Percentiles rank a stretch among this genome's conserved stretches.
These are phyloP conservation scores for Lactarius trivialis DNA, from an alignment of 768 basidiomycete species.

Conservation along the genomic window DNA sequence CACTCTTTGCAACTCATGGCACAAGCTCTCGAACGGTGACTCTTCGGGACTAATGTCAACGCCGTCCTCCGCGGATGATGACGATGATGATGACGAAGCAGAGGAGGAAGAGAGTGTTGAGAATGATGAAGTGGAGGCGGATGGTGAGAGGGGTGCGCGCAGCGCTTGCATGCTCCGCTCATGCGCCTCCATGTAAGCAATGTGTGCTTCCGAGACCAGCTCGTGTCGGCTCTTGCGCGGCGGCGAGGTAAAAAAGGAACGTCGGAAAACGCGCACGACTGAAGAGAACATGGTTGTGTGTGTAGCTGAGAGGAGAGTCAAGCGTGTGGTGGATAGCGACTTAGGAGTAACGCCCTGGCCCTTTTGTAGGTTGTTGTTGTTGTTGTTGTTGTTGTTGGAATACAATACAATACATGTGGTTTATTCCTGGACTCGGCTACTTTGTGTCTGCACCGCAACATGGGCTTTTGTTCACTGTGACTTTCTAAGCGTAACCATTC, in stretches of 20 bases:
- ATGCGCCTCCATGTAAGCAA: conserved; percentile 5
- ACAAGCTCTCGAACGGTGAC: conserved; percentile 11
- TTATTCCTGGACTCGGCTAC: neutral
- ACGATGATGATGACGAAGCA: neutral
- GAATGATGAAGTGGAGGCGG: neutral
- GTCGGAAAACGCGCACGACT: conserved; percentile 15
- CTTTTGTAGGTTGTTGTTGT: neutral
- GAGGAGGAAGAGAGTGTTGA: neutral
- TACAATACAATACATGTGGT: neutral
- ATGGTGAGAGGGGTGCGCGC: no score
- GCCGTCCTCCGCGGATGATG: neutral
- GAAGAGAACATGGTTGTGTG: conserved; percentile 12
- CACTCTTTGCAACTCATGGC: conserved; percentile 6
- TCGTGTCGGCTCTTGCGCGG: conserved; percentile 15
- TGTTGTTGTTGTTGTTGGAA: no score
- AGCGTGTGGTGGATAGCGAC: neutral
- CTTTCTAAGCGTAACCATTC: neutral
- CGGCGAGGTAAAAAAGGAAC: neutral
- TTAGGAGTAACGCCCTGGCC: neutral
- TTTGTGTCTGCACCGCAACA: neutral
- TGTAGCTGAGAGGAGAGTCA: no score
- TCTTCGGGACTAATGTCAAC: no score
- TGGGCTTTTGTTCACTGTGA: neutral
- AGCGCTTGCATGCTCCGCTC: neutral
- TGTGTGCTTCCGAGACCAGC: conserved; percentile 15